A percentile compares a stretch with the other conserved stretches of the same genome.
phyloP scores from a whole-genome alignment of 495 filamentous ascomycete species.

The Tuber brumale region DNA sequence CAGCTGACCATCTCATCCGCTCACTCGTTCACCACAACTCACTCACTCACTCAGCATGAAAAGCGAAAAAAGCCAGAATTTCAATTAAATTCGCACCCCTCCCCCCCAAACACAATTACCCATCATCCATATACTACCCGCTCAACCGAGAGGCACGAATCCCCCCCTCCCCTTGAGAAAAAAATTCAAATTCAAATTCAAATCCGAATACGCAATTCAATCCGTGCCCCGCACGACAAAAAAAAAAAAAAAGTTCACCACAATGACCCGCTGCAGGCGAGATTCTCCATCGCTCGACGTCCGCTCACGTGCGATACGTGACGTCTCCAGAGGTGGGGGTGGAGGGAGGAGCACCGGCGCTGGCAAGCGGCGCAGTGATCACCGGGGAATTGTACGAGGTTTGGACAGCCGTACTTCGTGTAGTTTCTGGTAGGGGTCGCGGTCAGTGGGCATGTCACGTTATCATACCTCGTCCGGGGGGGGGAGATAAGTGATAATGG shows the following conservation, averaged over 20 bases:
- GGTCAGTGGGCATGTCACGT: not conserved
- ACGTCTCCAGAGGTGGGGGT: not conserved
- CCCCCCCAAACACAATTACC: too few species aligned
- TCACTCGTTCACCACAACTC: constrained; percentile 2
- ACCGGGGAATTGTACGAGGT: constrained; percentile 3
- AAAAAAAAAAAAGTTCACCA: too few species aligned
- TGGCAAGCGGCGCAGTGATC: constrained; percentile 1
- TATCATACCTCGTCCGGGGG: too few species aligned
- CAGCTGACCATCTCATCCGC: not conserved
- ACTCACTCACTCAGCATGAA: not conserved
- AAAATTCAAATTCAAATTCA: too few species aligned
- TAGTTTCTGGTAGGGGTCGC: not conserved
- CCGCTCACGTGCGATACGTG: not conserved
- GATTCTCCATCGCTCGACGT: not conserved
- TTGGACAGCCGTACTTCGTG: not conserved
- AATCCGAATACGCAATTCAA: not conserved
- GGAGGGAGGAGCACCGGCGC: not conserved
- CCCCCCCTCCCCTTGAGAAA: too few species aligned
- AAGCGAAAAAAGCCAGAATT: too few species aligned
- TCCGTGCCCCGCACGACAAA: not conserved
- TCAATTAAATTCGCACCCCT: too few species aligned
- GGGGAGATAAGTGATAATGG: not conserved
- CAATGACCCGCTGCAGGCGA: not conserved
- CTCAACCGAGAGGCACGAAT: too few species aligned
- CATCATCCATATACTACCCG: too few species aligned